These are phyloP conservation scores for Oryza officinalis DNA, from an alignment of 176 grass and related monocot species.

Conservation along the genomic window DNA sequence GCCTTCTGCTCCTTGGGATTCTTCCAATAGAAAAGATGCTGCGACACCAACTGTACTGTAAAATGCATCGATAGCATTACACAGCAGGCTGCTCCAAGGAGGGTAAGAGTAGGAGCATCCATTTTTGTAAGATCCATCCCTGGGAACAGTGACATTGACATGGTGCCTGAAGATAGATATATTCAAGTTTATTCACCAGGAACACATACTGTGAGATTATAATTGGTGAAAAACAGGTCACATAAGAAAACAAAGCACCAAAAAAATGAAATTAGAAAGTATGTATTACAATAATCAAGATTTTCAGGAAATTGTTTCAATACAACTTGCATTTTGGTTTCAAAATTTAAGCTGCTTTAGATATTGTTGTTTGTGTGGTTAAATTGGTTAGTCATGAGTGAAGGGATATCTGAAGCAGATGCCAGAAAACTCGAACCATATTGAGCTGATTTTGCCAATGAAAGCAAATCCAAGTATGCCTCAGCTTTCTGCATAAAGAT, in stretches of 20 bases:
- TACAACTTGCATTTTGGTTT: not conserved
- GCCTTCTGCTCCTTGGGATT: constrained; percentile 98
- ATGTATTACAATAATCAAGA: not conserved
- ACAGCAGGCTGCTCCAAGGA: constrained; percentile 82
- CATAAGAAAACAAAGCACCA: not conserved
- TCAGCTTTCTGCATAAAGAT: constrained; percentile 8
- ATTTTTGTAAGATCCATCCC: constrained; percentile 77
- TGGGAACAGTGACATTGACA: constrained; percentile 52
- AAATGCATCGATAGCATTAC: constrained; percentile 96
- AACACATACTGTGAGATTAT: not conserved
- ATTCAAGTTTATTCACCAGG: constrained; percentile 11
- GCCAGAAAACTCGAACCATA: not conserved
- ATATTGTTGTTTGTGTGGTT: not conserved
- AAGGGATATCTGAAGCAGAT: constrained; percentile 4
- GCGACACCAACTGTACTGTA: constrained; percentile 85
- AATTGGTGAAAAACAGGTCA: not conserved
- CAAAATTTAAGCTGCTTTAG: constrained; percentile 4
- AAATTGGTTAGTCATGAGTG: constrained; percentile 12
- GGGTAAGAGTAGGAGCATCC: constrained; percentile 81
- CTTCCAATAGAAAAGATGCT: constrained; percentile 99
- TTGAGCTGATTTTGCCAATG: not conserved
- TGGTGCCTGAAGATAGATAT: constrained; percentile 48
- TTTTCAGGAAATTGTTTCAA: not conserved
- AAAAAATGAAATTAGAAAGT: not conserved
- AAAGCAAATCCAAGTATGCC: not conserved